Base-by-base conservation (phyloP, 352 stramenopile genomes). In the Pythium grandisporangium region DNA sequence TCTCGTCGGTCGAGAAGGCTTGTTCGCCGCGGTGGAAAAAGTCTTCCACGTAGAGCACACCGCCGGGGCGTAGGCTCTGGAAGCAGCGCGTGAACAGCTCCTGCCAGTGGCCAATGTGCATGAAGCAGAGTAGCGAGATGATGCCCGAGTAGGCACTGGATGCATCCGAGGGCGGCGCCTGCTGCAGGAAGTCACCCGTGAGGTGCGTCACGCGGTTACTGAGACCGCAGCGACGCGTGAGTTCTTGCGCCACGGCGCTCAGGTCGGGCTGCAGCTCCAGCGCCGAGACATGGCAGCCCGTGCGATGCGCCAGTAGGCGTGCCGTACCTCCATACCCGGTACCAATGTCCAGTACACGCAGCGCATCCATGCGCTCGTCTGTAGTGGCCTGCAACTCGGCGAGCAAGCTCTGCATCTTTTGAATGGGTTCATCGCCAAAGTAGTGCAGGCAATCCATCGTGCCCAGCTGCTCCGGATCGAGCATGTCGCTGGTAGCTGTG, bases 321-420 rank as follows among this genome's bases (percentile, higher is more conserved):
- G 82, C 87, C 4, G 84, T 93, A 42, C 84, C 80, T 46, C 88
- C 88, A 50, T 93, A 92, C 16, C 88, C 88, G 42, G 84, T 88
- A 41, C 85, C 88, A 30, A 97, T 77, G 53, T 96, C 85, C 35
- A 96, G 62, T 38, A 96, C 81, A 13, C 36, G 51, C 22, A 56
- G 64, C 14, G 20, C 34, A 8, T 37, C 25, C 5, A 34, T 41
- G 14, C 29, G 37, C 14, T 48, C 37, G 35, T 12, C n/a, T 7
- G 17, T 6, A 6, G 36, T 64, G 39, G 55, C 56, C 19, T 7
- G 19, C 14, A 48, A 24, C 1, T 39, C 36, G 27, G 25, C 42
- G 24, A 76, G 55, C 17, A 87, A 58, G 33, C 51, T 21, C 30
- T 74, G 56, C 13, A 84, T 64, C 45, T 44, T 54, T n/a, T 62